Conservation (phyloP, 2,329 filamentous ascomycete genomes). For the Rachicladosporium sp. region DNA sequence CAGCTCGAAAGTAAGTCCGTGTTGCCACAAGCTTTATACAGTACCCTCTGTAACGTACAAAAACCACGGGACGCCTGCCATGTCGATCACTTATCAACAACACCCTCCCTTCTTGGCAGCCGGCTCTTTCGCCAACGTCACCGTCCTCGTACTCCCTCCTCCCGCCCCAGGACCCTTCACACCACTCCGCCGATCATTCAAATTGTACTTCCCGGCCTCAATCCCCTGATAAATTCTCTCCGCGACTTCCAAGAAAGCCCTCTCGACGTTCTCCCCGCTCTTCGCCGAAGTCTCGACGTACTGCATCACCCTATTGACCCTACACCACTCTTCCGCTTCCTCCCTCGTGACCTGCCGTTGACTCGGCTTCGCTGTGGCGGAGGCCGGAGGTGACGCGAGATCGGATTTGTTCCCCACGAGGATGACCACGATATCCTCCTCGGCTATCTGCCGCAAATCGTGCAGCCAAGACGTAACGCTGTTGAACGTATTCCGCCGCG, state of each 20-base stretch:
- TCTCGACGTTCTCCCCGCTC: slow-evolving; percentile 85
- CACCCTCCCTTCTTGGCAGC: slow-evolving; percentile 21
- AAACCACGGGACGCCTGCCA: too few relatives aligned
- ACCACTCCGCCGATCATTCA: slow-evolving; percentile 83
- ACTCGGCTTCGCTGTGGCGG: slow-evolving; percentile 32
- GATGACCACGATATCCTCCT: slow-evolving; percentile 88
- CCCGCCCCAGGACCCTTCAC: slow-evolving; percentile 59
- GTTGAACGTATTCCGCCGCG: slow-evolving; percentile 68
- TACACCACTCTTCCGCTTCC: slow-evolving; percentile 86
- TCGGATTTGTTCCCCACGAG: slow-evolving; percentile 94
- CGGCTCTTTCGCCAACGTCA: slow-evolving; percentile 34
- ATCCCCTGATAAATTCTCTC: slow-evolving; percentile 96
- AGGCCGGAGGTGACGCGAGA: slow-evolving; percentile 42
- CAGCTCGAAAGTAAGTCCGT: too few relatives aligned
- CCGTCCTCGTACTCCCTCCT: slow-evolving; percentile 30
- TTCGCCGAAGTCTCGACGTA: slow-evolving; percentile 97
- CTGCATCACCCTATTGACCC: slow-evolving; percentile 70
- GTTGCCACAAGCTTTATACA: too few relatives aligned
- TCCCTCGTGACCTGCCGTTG: slow-evolving; percentile 66
- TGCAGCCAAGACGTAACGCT: slow-evolving; percentile 89
- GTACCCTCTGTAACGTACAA: too few relatives aligned
- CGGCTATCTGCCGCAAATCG: slow-evolving; percentile 86
- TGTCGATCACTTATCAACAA: slow-evolving; percentile 12
- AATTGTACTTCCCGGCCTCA: slow-evolving; percentile 83
- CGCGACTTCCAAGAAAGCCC: slow-evolving; percentile 83